A percentile compares a stretch with the other conserved stretches of the same genome.
These are phyloP conservation scores for Boletus tomentosulus DNA, from an alignment of 768 basidiomycete genomes.

Conservation along the genomic window DNA sequence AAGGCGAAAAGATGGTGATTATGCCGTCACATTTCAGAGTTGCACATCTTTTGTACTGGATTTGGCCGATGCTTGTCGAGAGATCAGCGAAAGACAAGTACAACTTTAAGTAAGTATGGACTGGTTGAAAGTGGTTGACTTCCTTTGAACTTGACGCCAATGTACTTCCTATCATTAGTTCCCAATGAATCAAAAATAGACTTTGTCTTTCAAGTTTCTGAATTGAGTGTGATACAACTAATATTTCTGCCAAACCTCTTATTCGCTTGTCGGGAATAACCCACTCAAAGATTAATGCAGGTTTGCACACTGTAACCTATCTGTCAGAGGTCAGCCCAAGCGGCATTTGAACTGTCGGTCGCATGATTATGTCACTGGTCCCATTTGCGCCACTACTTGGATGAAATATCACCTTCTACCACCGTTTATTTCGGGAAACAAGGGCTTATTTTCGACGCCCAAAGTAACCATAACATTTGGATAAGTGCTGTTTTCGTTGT, in stretches of 20 bases:
- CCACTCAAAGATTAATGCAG: too few relatives aligned
- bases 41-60: slow-evolving; percentile 61
- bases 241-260: too few relatives aligned
- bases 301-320: too few relatives aligned
- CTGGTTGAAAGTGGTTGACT: not conserved
- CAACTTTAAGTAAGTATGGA: slow-evolving; percentile 37
- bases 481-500: not conserved
- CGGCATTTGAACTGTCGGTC: too few relatives aligned
- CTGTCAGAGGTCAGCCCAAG: too few relatives aligned
- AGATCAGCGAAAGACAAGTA: slow-evolving; percentile 61
- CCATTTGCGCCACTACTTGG: too few relatives aligned
- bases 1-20: slow-evolving; percentile 52
- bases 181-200: too few relatives aligned
- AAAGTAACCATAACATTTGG: not conserved
- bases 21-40: slow-evolving; percentile 46
- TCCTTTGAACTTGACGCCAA: not conserved
- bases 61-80: slow-evolving; percentile 57
- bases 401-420: too few relatives aligned
- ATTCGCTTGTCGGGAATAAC: too few relatives aligned
- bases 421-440: not conserved
- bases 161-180: not conserved
- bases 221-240: too few relatives aligned
- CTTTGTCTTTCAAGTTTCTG: too few relatives aligned
- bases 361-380: too few relatives aligned
- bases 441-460: not conserved